A percentile compares a stretch with the other conserved stretches of the same genome.
Evolutionary conservation across 1,284 basidiomycete genomes (phyloP).

Genomic region (Cryptococcus sp.): DNA sequence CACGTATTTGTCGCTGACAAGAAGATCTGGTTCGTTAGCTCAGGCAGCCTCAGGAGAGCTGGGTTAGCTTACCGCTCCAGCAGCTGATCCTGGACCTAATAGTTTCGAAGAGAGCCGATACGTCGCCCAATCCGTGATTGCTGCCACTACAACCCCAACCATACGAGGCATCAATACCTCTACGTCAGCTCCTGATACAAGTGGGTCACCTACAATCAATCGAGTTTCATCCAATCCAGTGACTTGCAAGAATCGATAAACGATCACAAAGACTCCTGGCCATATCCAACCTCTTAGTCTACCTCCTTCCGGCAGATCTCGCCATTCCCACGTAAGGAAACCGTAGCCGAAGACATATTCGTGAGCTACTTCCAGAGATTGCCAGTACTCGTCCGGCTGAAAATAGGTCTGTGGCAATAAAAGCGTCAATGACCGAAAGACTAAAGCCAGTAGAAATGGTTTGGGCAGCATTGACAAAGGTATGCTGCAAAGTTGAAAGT

Average conservation of each 20-base stretch:
- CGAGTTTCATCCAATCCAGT: slow-evolving; percentile 54
- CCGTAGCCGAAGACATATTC: slow-evolving; percentile 85
- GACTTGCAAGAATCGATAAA: slow-evolving; percentile 67
- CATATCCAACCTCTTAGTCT: slow-evolving; percentile 42
- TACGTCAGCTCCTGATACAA: slow-evolving; percentile 4
- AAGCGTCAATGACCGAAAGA: slow-evolving; percentile 47
- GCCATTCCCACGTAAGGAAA: slow-evolving; percentile 95
- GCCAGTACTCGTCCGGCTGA: slow-evolving; percentile 97
- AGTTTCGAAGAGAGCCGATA: slow-evolving; percentile 60
- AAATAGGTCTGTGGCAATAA: slow-evolving; percentile 80
- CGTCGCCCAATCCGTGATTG: slow-evolving; percentile 73
- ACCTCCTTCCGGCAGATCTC: slow-evolving; percentile 49
- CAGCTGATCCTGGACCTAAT: slow-evolving; percentile 59
- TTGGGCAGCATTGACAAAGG: slow-evolving; percentile 10
- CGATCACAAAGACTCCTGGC: slow-evolving; percentile 62
- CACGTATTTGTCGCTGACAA: slow-evolving; percentile 83
- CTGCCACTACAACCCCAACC: slow-evolving; percentile 74
- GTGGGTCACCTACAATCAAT: neutral
- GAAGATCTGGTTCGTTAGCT: slow-evolving; percentile 57
- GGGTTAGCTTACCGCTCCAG: slow-evolving; percentile 57
- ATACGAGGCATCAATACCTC: slow-evolving; percentile 62
- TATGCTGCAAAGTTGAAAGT: no score
- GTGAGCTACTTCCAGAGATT: slow-evolving; percentile 90
- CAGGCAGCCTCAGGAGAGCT: neutral
- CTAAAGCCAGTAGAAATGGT: slow-evolving; percentile 34